Evolutionary conservation across 495 filamentous ascomycete genomes (phyloP).

Genomic region (Coniosporium apollinis): DNA sequence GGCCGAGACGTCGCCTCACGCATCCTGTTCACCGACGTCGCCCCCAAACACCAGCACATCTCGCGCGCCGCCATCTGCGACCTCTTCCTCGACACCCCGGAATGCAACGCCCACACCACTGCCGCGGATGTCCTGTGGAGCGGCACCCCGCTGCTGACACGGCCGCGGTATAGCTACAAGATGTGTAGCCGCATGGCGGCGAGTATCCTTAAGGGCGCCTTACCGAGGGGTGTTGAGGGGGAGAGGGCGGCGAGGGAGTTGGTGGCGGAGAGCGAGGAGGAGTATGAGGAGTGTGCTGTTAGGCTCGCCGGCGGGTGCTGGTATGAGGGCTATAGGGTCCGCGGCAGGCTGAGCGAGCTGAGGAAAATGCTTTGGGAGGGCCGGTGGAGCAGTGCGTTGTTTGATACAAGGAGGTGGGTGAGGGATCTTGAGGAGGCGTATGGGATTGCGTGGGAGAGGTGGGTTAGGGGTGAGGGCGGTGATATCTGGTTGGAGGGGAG

Average conservation of each 20-base stretch:
- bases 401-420: constrained; percentile 89
- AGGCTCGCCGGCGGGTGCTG: constrained; percentile 48
- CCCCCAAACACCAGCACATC: constrained; percentile 90
- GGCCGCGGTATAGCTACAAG: constrained; percentile 92
- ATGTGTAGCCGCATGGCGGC: constrained; percentile 99
- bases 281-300: constrained; percentile 71
- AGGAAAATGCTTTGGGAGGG: constrained; percentile 65
- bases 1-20: constrained; percentile 75
- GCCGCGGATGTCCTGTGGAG: constrained; percentile 94
- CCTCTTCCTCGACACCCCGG: constrained; percentile 90
- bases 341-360: constrained; percentile 55
- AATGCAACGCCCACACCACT: constrained; percentile 97
- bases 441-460: constrained; percentile 69
- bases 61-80: constrained; percentile 81
- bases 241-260: constrained; percentile 53
- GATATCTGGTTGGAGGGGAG: constrained; percentile 50
- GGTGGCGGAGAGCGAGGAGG: constrained; percentile 56
- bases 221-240: constrained; percentile 54
- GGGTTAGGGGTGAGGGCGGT: constrained; percentile 73
- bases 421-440: constrained; percentile 80
- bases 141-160: constrained; percentile 79
- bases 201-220: constrained; percentile 75
- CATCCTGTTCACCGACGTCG: constrained; percentile 91
- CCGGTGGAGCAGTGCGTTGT: constrained; percentile 69
- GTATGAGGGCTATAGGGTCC: constrained; percentile 36